Percentiles rank a stretch among this genome's conserved stretches.
Evolutionary conservation across 345 rosid species (phyloP).

Genomic region (Litchi chinensis): DNA sequence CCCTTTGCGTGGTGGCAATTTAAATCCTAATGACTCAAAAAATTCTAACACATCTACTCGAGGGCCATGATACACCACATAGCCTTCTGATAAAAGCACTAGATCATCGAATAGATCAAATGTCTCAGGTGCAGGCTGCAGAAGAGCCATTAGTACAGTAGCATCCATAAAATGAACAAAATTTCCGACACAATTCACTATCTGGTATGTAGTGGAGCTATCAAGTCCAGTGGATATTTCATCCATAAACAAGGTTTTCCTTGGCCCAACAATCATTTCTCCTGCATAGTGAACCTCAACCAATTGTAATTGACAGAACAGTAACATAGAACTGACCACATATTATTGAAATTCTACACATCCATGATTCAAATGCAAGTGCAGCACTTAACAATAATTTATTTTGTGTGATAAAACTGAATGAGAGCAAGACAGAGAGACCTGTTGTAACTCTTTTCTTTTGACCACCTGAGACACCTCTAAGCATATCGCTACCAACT

Average conservation of each 20-base stretch:
- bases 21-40: constrained; percentile 87
- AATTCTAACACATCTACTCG: constrained; percentile 67
- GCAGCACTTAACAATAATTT: background rate
- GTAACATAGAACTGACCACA: background rate
- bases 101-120: constrained; percentile 91
- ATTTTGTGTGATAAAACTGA: background rate
- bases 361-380: background rate
- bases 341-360: background rate
- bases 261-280: constrained; percentile 96
- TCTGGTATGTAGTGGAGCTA: constrained; percentile 94
- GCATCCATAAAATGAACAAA: constrained; percentile 94
- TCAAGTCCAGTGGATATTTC: constrained; percentile 98
- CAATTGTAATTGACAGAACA: constrained; percentile 2
- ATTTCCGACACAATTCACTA: constrained; percentile 76
- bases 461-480: constrained; percentile 98
- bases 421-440: constrained; percentile 37
- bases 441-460: constrained; percentile 95
- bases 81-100: constrained; percentile 79
- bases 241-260: constrained; percentile 92
- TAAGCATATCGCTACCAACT: constrained; percentile 90
- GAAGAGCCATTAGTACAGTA: constrained; percentile 91
- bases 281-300: constrained; percentile 47
- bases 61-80: constrained; percentile 87
- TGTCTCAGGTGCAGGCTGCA: constrained; percentile 98
- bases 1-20: constrained; percentile 78